Evolutionary conservation across 169 alveolate species (phyloP).

Genomic region (Cryptosporidium parvum): DNA sequence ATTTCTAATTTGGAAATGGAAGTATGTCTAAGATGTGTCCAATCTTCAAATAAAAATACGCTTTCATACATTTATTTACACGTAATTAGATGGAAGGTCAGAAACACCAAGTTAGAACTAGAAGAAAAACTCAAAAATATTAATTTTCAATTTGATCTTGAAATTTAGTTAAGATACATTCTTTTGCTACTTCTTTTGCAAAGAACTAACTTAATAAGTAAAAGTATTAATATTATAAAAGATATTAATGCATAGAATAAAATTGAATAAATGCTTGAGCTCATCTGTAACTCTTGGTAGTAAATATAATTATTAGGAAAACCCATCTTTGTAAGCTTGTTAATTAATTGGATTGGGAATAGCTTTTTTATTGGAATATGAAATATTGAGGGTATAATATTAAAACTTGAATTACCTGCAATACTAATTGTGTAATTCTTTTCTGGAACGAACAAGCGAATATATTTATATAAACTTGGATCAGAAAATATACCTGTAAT

Average conservation of each 20-base stretch:
- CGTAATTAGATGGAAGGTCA: constrained; percentile 53
- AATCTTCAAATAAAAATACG: background rate
- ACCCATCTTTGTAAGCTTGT: background rate
- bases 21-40: constrained; percentile 47
- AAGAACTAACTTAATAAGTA: constrained; percentile 11
- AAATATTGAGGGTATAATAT: constrained; percentile 61
- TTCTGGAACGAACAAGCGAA: constrained; percentile 1
- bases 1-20: constrained; percentile 49
- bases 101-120: constrained; percentile 21
- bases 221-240: background rate
- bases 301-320: background rate
- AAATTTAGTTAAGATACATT: background rate
- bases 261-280: constrained; percentile 31
- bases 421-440: background rate
- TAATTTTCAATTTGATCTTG: background rate
- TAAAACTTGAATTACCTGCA: background rate
- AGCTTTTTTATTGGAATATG: constrained; percentile 25
- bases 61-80: constrained; percentile 24
- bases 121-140: constrained; percentile 5
- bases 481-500: constrained; percentile 17
- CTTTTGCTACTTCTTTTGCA: background rate
- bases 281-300: constrained; percentile 20
- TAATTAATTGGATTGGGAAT: constrained; percentile 4
- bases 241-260: constrained; percentile 1
- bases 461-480: constrained; percentile 38